These are phyloP conservation scores for Pseudoperonospora humuli DNA, from an alignment of 352 stramenopile genomes.

Conservation along the genomic window DNA sequence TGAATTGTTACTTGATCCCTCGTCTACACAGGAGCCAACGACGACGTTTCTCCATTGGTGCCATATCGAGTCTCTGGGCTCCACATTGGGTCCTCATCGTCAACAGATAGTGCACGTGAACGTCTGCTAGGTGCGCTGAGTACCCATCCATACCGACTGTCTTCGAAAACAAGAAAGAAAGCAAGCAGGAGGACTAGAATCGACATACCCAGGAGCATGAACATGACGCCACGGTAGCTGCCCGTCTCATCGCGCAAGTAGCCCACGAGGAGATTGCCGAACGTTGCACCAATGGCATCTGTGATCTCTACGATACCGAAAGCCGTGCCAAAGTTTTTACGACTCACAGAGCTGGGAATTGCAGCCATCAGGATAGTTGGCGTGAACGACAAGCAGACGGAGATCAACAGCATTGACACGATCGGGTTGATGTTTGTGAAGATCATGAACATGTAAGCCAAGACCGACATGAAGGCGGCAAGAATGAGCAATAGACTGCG, in stretches of 20 bases:
- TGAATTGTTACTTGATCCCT: neutral
- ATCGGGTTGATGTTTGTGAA: conserved; percentile 74
- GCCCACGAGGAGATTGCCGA: conserved; percentile 81
- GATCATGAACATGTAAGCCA: conserved; percentile 80
- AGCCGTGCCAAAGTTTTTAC: conserved; percentile 68
- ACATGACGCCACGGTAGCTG: conserved; percentile 78
- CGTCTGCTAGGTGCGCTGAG: conserved; percentile 48
- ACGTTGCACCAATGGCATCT: conserved; percentile 68
- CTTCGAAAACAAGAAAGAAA: conserved; percentile 55
- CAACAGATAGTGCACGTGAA: conserved; percentile 47
- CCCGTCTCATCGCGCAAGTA: conserved; percentile 76
- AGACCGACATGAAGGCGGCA: conserved; percentile 58
- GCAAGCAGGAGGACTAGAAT: conserved; percentile 58
- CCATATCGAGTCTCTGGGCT: conserved; percentile 28
- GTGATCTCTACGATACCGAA: conserved; percentile 87
- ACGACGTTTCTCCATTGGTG: conserved; percentile 16
- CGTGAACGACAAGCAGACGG: conserved; percentile 77
- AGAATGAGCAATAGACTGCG: conserved; percentile 76
- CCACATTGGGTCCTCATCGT: conserved; percentile 45
- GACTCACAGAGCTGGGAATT: conserved; percentile 71
- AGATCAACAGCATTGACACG: conserved; percentile 83
- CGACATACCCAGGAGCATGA: conserved; percentile 71
- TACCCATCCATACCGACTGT: conserved; percentile 45
- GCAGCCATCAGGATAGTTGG: conserved; percentile 84
- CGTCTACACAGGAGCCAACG: conserved; percentile 4